Evolutionary conservation across 2,329 filamentous ascomycete species (phyloP), one percentile per base, ranked within the genome.

Genomic region (Talaromyces sp.): DNA sequence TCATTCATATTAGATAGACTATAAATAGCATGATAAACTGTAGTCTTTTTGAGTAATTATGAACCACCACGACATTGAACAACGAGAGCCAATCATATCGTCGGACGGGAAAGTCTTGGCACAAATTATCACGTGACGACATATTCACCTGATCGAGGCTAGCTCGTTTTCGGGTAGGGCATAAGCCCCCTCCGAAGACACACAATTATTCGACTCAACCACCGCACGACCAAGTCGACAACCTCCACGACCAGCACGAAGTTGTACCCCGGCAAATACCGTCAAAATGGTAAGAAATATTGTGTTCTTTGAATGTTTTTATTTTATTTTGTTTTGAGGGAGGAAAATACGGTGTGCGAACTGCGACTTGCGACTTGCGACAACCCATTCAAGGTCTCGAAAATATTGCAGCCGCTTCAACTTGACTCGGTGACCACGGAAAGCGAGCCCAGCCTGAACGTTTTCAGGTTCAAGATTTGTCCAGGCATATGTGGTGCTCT

Each of bases 221-320:
- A 46, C 49, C 53, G 19, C 19, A 55, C 50, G 59, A 55, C 55
- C 52, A 50, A 31, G 19, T 50, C 59, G 59, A 61, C 55, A 72
- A 70, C 70, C 71, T 67, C 69, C 74, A 72, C 75, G 73, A 77
- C 73, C 72, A 72, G 69, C 73, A 72, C 46, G 56, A 67, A 67
- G 69, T 70, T 71, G 71, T 71, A 72, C 76, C 71, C 75, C 75
- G 59, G 75, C 75, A 71, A 73, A 75, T 67, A 74, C 75, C 75
- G 75, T 77, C 75, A 78, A 77, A 77, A 78, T 78, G 76, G 76
- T 78, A 78, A 77, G 76, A 62, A 64, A 51, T 17, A 19, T 13
- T 32, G 29, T 43, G 58, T 60, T 60, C 41, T 64, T 54, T 60
- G 49, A 2, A n/a, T 54, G 38, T 41, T 27, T 49, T 58, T 65